A percentile compares a stretch with the other conserved stretches of the same genome.
Evolutionary conservation across 805 yeast genomes (phyloP).

Genomic region (Debaryomyces castellii): DNA sequence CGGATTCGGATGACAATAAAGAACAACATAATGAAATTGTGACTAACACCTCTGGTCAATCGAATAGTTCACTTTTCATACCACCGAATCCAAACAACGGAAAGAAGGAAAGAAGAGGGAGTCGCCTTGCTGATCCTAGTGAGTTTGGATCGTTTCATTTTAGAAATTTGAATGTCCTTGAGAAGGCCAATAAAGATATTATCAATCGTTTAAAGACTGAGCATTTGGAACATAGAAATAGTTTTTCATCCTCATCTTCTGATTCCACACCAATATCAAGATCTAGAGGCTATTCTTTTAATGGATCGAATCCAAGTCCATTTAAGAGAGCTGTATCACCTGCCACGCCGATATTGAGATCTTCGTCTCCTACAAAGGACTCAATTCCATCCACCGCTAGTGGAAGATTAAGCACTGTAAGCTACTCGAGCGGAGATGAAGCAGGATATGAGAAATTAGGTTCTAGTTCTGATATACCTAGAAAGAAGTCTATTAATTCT

Average conservation of each 20-base stretch:
- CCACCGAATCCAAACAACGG: slow-evolving; percentile 9
- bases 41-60: slow-evolving; percentile 10
- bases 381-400: slow-evolving; percentile 18
- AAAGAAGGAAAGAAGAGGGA: slow-evolving; percentile 67
- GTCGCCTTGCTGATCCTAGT: slow-evolving; percentile 65
- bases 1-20: slow-evolving; percentile 30
- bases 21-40: slow-evolving; percentile 16
- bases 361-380: slow-evolving; percentile 28
- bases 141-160: slow-evolving; percentile 94
- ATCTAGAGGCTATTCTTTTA: slow-evolving; percentile 36
- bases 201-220: slow-evolving; percentile 84
- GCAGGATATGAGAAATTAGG: slow-evolving; percentile 12
- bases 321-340: slow-evolving; percentile 51
- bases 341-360: slow-evolving; percentile 11
- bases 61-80: no score
- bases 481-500: slow-evolving; percentile 23
- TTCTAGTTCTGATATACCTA: slow-evolving; percentile 2
- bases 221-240: slow-evolving; percentile 61
- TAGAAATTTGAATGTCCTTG: slow-evolving; percentile 84
- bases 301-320: slow-evolving; percentile 32
- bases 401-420: slow-evolving; percentile 33
- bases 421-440: slow-evolving; percentile 34
- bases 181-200: slow-evolving; percentile 90
- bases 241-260: slow-evolving; percentile 50
- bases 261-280: slow-evolving; percentile 39